Conservation (phyloP, 805 yeast genomes). For the Phaffomyces antillensis region DNA sequence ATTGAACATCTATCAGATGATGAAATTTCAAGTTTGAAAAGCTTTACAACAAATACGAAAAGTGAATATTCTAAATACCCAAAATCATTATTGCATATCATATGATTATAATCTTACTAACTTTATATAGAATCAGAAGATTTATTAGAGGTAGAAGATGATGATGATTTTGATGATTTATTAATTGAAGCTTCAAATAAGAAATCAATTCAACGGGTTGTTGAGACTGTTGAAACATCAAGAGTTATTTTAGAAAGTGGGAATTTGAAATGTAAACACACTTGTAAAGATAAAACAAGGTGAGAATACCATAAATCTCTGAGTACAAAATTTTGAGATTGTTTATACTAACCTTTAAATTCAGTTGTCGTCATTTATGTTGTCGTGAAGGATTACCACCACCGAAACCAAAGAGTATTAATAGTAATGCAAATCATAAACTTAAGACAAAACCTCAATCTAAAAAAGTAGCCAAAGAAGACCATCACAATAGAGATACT, state of each 20-base stretch:
- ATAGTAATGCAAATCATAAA: too few species aligned
- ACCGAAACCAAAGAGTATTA: not conserved
- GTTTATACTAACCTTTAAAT: not conserved
- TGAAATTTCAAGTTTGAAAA: not conserved
- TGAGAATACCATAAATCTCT: not conserved
- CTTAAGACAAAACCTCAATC: too few species aligned
- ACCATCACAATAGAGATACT: not conserved
- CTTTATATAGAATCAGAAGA: slow-evolving; percentile 10
- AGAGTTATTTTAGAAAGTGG: slow-evolving; percentile 25
- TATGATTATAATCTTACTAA: not conserved
- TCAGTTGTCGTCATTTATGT: slow-evolving; percentile 38
- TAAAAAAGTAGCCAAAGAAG: not conserved
- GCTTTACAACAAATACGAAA: not conserved
- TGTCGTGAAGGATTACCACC: slow-evolving; percentile 38
- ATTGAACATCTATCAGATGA: not conserved
- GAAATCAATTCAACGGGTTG: not conserved
- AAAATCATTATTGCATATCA: not conserved
- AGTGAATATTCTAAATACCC: not conserved
- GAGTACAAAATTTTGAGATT: too few species aligned
- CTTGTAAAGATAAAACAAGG: slow-evolving; percentile 31
- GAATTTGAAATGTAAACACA: slow-evolving; percentile 32
- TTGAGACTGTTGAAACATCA: not conserved
- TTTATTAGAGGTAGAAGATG: slow-evolving; percentile 16
- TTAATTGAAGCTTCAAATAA: slow-evolving; percentile 16
- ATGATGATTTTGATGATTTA: slow-evolving; percentile 25